Percentiles rank a stretch among this genome's conserved stretches.
phyloP scores from a whole-genome alignment of 345 rosid genomes.

The Arabidopsis thaliana region TAIR10.1 NC_003071.7:18069001-18069500 shows the following conservation, averaged over 20 bases:
- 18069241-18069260: background rate
- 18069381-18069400: no score
- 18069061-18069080: background rate
- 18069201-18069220: background rate
- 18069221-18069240: background rate
- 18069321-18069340: background rate
- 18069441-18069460: background rate
- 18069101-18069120: background rate
- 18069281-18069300: background rate
- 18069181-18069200: background rate
- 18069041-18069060: background rate
- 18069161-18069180: background rate
- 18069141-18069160: background rate
- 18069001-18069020: constrained; percentile 32
- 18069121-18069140: background rate
- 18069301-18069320: background rate
- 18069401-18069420: no score
- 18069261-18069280: background rate
- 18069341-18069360: no score
- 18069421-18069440: background rate
- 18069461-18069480: background rate
- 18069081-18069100: background rate
- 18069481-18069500: background rate
- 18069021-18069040: constrained; percentile 11
- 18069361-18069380: no score